These are phyloP conservation scores for Chlorella vulgaris DNA, from an alignment of 139 green algal species.

Conservation along the genomic window DNA sequence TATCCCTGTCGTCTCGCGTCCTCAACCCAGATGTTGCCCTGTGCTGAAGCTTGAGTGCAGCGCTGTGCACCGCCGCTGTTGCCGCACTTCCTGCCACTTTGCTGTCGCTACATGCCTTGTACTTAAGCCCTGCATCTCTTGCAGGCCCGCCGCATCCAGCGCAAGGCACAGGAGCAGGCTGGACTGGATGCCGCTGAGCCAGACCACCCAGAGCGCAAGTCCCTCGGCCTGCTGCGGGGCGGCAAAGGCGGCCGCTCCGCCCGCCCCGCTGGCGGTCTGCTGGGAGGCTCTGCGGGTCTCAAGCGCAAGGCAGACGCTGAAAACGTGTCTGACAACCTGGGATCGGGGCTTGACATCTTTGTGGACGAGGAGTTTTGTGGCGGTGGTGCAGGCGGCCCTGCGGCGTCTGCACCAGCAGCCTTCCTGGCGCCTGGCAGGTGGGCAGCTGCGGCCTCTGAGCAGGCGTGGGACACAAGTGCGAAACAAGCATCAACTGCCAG, in stretches of 20 bases:
- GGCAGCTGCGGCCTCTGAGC: too few species aligned
- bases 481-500: too few species aligned
- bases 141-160: constrained; percentile 74
- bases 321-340: constrained; percentile 14
- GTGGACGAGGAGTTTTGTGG: constrained; percentile 75
- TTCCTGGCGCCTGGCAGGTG: constrained; percentile 19
- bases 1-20: too few species aligned
- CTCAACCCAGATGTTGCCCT: too few species aligned
- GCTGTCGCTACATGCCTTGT: neutral
- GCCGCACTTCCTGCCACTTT: neutral
- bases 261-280: neutral
- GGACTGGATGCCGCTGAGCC: constrained; percentile 1
- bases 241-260: neutral
- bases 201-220: constrained; percentile 37
- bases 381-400: neutral
- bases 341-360: constrained; percentile 66
- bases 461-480: too few species aligned
- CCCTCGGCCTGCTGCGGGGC: constrained; percentile 34
- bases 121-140: neutral
- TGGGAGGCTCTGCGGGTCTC: too few species aligned
- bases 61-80: too few species aligned
- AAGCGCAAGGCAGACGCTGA: constrained; percentile 30
- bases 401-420: neutral
- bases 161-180: constrained; percentile 60
- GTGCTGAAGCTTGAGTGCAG: too few species aligned